Conservation (phyloP, 352 stramenopile species). For the Pilasporangium apinafurcum region DNA sequence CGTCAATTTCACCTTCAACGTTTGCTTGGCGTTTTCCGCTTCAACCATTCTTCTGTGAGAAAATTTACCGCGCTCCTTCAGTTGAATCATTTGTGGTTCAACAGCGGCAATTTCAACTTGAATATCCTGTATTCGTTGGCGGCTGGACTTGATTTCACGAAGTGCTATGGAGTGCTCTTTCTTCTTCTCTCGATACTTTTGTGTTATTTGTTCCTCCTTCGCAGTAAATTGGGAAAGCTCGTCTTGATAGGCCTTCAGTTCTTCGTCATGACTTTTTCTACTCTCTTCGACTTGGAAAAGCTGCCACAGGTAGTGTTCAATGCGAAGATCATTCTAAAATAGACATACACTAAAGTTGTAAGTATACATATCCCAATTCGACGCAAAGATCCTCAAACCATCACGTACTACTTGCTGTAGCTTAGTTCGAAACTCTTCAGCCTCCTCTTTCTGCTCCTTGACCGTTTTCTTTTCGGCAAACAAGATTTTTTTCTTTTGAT, state of each 20-base stretch:
- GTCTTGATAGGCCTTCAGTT: conserved; percentile 46
- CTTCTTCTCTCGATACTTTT: conserved; percentile 63
- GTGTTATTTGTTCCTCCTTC: conserved; percentile 42
- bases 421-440: conserved; percentile 78
- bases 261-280: conserved; percentile 75
- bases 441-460: conserved; percentile 94
- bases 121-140: conserved; percentile 66
- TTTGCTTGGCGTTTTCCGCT: conserved; percentile 34
- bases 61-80: conserved; percentile 89
- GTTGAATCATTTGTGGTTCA: conserved; percentile 60
- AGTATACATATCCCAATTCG: neutral
- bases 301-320: conserved; percentile 95
- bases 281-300: conserved; percentile 93
- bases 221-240: conserved; percentile 23
- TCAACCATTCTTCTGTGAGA: conserved; percentile 60
- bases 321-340: conserved; percentile 58
- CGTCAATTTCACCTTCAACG: conserved; percentile 68
- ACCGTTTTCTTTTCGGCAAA: conserved; percentile 88
- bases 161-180: conserved; percentile 50
- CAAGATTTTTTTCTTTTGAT: conserved; percentile 95
- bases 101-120: conserved; percentile 84
- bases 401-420: conserved; percentile 47
- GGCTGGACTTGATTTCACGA: conserved; percentile 52
- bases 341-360: neutral
- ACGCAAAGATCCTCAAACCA: neutral